phyloP scores from a whole-genome alignment of 1,139 yeast genomes.

The Pichia sp. region DNA sequence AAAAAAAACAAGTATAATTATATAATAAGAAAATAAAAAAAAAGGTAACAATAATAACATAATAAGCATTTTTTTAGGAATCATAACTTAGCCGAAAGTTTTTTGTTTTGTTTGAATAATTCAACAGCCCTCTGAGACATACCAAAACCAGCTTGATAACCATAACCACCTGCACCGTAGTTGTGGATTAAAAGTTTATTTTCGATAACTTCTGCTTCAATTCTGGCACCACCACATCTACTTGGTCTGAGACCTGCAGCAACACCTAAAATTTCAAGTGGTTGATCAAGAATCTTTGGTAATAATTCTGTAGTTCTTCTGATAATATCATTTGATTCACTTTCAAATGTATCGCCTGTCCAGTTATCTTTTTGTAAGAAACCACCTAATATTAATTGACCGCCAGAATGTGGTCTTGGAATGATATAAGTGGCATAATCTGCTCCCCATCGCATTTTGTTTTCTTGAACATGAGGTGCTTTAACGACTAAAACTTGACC shows the following conservation, averaged over 20 bases:
- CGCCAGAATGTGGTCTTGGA: constrained; percentile 58
- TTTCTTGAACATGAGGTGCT: constrained; percentile 50
- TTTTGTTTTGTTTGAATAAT: constrained; percentile 5
- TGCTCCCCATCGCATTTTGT: constrained; percentile 47
- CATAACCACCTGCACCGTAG: constrained; percentile 74
- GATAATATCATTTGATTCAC: constrained; percentile 53
- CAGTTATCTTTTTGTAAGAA: constrained; percentile 53
- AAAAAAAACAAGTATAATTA: neutral
- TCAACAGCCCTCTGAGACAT: constrained; percentile 48
- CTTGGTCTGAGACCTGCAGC: constrained; percentile 68
- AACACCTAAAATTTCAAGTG: constrained; percentile 48
- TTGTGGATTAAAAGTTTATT: constrained; percentile 49
- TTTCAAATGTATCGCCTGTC: constrained; percentile 48
- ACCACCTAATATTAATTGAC: constrained; percentile 64
- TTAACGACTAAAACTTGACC: constrained; percentile 64
- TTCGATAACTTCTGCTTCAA: constrained; percentile 44
- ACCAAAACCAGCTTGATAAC: constrained; percentile 67
- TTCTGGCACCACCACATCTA: constrained; percentile 61
- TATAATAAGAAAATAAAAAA: neutral
- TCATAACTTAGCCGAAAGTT: constrained; percentile 6
- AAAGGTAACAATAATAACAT: neutral
- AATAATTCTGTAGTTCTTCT: constrained; percentile 46
- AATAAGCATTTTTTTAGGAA: too few species aligned
- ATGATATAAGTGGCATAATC: constrained; percentile 57
- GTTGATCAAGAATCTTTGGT: constrained; percentile 45